These are phyloP conservation scores for Nitzschia palea DNA, from an alignment of 108 stramenopile species.

Conservation along the genomic window DNA sequence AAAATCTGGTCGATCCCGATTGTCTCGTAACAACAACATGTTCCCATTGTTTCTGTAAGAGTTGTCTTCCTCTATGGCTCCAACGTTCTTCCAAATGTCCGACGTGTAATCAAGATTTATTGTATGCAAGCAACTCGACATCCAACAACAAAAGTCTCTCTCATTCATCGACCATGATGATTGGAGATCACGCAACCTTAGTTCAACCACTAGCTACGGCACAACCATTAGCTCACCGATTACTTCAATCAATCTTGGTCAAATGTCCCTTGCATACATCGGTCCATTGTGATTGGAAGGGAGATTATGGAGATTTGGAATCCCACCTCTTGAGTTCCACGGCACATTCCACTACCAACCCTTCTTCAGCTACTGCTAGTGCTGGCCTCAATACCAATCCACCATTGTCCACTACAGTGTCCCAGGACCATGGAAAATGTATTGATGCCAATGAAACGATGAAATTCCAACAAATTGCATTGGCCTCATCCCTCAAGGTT, in stretches of 20 bases:
- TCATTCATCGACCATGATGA: constrained; percentile 26
- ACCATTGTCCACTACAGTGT: not conserved
- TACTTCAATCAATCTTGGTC: constrained; percentile 27
- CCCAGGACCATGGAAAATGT: too few relatives aligned
- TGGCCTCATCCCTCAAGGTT: constrained; percentile 45
- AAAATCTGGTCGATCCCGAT: constrained; percentile 30
- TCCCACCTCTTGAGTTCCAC: constrained; percentile 38
- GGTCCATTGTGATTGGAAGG: constrained; percentile 43
- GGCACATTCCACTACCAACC: constrained; percentile 20
- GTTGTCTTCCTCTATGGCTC: constrained; percentile 32
- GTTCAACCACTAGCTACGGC: constrained; percentile 24
- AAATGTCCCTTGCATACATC: constrained; percentile 30
- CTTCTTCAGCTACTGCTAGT: not conserved
- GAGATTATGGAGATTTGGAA: constrained; percentile 58
- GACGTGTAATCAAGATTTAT: constrained; percentile 33
- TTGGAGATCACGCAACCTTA: constrained; percentile 4
- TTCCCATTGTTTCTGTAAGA: constrained; percentile 36
- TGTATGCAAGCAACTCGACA: constrained; percentile 1
- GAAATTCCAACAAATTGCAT: not conserved
- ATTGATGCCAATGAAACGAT: not conserved
- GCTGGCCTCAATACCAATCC: not conserved
- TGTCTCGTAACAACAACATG: constrained; percentile 38
- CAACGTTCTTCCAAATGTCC: constrained; percentile 20
- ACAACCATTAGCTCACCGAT: constrained; percentile 43
- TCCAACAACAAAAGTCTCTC: not conserved